Conservation (phyloP, 192 early-diverging fungal species). For the Coemansia asiatica region DNA sequence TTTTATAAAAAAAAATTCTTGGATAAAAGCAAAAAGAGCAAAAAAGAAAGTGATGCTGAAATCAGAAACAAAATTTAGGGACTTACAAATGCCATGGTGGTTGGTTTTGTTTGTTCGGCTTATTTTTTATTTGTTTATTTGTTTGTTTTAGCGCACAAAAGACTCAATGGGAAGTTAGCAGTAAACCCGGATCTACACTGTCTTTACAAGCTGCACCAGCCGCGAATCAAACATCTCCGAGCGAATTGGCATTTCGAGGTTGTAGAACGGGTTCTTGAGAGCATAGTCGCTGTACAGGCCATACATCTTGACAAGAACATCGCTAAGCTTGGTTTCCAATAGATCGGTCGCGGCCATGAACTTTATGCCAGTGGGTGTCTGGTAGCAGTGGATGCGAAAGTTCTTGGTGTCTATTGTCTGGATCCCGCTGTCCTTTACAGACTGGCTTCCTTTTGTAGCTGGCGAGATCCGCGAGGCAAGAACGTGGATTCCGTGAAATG, state of each 20-base stretch:
- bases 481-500: conserved; percentile 96
- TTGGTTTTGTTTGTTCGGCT: too few relatives aligned
- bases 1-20: too few relatives aligned
- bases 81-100: too few relatives aligned
- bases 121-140: not conserved
- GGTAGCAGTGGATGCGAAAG: conserved; percentile 90
- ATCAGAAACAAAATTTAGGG: too few relatives aligned
- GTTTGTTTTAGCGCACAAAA: not conserved
- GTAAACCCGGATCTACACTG: not conserved
- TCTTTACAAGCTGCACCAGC: conserved; percentile 53
- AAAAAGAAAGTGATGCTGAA: not conserved
- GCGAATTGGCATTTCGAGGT: conserved; percentile 97
- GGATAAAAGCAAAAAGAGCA: too few relatives aligned
- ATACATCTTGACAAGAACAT: conserved; percentile 69
- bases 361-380: conserved; percentile 94
- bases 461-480: conserved; percentile 94
- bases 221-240: conserved; percentile 91
- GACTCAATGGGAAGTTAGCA: conserved; percentile 2
- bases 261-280: conserved; percentile 99
- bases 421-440: conserved; percentile 73
- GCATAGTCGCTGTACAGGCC: conserved; percentile 93
- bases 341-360: conserved; percentile 90
- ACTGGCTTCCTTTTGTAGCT: conserved; percentile 30
- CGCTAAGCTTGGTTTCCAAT: conserved; percentile 59
- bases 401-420: conserved; percentile 90